Base-by-base conservation (phyloP, 2,329 filamentous ascomycete genomes). In the Neofusicoccum laricinum region DNA sequence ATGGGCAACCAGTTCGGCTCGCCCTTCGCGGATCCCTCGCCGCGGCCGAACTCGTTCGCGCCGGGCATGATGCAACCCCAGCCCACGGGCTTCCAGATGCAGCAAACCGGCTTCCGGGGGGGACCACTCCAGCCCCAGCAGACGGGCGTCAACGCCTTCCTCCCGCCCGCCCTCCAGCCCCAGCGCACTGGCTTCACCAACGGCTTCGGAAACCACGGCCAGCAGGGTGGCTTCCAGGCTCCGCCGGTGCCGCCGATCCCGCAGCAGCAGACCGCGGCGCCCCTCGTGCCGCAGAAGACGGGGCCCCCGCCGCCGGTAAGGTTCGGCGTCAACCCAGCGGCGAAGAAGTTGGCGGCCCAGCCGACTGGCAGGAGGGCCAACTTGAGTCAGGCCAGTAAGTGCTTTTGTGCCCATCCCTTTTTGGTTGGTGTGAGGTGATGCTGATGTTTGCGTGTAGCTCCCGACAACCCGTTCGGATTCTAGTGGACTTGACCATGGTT, bases 311-410 rank as follows among this genome's bases (percentile, higher is more conserved):
- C 95, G 50, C 88, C 92, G 25, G 89, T 99, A 17, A 87, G 92
- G 66, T 99, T 99, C 75, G 95, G 95, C 43, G 88, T 96, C 40
- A 84, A 86, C 64, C 81, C 83, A 32, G 86, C 88, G 12, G 81
- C 87, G 34, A 92, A 93, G 78, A 95, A 91, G 77, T 80, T 98
- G 71, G 84, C 86, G 66, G 88, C 93, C 34, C 95, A 98, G 80
- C 85, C 92, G 32, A 99, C 95, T 6, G 95, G 95, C 68, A 84
- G 90, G 71, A 88, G 91, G 81, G 95, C 95, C 64, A 97, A 98
- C 76, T 84, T 99, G 69, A 85, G 91, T 61, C 91, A 96, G 87
- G 95, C 95, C 73, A 99, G 94, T 98, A 89, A 90, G 94, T 93
- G 65, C 36, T 64, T 34, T 11, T 32, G 21, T 30, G n/a, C n/a